These are phyloP conservation scores for Aegilops umbellulata DNA, from an alignment of 176 grass and related monocot species.

Conservation along the genomic window DNA sequence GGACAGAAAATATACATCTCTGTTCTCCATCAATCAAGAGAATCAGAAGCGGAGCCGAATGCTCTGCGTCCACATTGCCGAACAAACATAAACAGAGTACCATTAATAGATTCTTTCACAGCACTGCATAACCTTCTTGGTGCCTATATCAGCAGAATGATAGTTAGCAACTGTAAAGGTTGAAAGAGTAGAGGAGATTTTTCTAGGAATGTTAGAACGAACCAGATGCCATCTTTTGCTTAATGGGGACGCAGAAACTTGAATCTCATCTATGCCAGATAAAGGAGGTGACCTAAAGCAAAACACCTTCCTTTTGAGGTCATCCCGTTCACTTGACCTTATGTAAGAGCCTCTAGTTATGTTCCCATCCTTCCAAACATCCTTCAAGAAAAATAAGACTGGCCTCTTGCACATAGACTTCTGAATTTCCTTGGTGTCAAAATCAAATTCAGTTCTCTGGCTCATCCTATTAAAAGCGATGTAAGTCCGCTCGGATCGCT, in stretches of 20 bases:
- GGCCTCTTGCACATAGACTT: slow-evolving; percentile 93
- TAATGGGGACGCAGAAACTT: slow-evolving; percentile 67
- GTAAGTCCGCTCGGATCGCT: slow-evolving; percentile 77
- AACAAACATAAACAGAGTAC: slow-evolving; percentile 71
- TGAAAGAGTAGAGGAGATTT: slow-evolving; percentile 23
- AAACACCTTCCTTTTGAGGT: slow-evolving; percentile 91
- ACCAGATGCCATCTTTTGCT: slow-evolving; percentile 96
- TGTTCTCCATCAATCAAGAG: slow-evolving; percentile 58
- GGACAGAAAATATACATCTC: slow-evolving; percentile 43
- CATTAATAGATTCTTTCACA: slow-evolving; percentile 57
- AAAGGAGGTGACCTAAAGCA: slow-evolving; percentile 79
- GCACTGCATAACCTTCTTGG: slow-evolving; percentile 83
- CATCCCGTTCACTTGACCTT: slow-evolving; percentile 54
- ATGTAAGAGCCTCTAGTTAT: slow-evolving; percentile 63
- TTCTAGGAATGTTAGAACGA: slow-evolving; percentile 33
- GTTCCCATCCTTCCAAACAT: slow-evolving; percentile 72
- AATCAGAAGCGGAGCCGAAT: slow-evolving; percentile 83
- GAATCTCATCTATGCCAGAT: slow-evolving; percentile 67
- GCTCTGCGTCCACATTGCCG: slow-evolving; percentile 65
- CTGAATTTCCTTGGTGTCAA: slow-evolving; percentile 86
- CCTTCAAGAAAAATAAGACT: slow-evolving; percentile 77
- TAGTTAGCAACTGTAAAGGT: slow-evolving; percentile 24
- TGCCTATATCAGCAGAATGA: slow-evolving; percentile 55
- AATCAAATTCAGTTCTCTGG: slow-evolving; percentile 79
- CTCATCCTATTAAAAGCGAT: slow-evolving; percentile 72